A percentile compares a stretch with the other conserved stretches of the same genome.
Evolutionary conservation across 345 rosid genomes (phyloP).

Genomic region (Salix suchowensis): DNA sequence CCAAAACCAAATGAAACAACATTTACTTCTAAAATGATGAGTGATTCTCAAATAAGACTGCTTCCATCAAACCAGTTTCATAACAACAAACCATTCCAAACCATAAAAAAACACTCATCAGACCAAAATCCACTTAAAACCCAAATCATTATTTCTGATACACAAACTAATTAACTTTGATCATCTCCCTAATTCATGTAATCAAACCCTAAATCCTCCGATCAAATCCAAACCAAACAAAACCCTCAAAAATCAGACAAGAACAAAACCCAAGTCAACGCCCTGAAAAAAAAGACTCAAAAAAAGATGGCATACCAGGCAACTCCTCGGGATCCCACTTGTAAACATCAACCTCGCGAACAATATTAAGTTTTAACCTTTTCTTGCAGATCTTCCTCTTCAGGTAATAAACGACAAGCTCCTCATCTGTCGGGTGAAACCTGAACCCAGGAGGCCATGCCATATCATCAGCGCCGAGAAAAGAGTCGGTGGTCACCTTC

Average conservation of each 20-base stretch:
- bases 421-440: constrained; percentile 95
- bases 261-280: constrained; percentile 7
- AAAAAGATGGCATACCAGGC: constrained; percentile 46
- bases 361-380: constrained; percentile 50
- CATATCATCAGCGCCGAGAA: constrained; percentile 26
- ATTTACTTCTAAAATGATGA: too few species aligned
- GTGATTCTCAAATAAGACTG: neutral
- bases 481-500: constrained; percentile 23
- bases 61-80: neutral
- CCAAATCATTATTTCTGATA: neutral
- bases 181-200: neutral
- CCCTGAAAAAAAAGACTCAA: neutral
- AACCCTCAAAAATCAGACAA: neutral
- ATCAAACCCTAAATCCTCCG: neutral
- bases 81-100: neutral
- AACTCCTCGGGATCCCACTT: constrained; percentile 92
- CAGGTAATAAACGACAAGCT: constrained; percentile 64
- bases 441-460: constrained; percentile 86
- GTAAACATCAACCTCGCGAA: constrained; percentile 76
- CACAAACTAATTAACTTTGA: neutral
- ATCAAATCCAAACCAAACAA: neutral
- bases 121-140: neutral
- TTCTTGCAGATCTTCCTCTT: constrained; percentile 72
- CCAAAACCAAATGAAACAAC: neutral
- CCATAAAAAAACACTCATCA: neutral